Base-by-base conservation (phyloP, 768 basidiomycete genomes). In the Paxillus ammoniavirescens region DNA sequence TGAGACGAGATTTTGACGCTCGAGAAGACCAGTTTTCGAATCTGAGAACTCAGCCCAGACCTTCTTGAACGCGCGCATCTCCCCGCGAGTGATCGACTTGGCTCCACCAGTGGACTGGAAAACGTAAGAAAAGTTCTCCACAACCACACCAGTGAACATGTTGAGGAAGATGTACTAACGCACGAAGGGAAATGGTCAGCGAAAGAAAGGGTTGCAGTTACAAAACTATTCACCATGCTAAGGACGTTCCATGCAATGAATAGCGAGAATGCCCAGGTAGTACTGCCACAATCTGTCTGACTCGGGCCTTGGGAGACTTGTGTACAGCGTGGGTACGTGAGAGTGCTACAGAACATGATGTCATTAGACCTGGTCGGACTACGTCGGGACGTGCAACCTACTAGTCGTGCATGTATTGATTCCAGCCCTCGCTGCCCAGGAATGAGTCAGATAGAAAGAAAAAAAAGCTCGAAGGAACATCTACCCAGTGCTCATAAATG, bases 351-450 rank as follows among this genome's bases (percentile, higher is more conserved):
- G n/a, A 31, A 38, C 23, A 33, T 40, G 4, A 17, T 4, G n/a
- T 40, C 1, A n/a, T 54, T 3, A 49, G 33, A 5, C 38, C 28
- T 4, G 9, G 46, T 30, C 21, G 31, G 14, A 38, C 6, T 12
- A 17, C 12, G 17, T 8, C 23, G 14, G 18, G 31, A 18, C 1
- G 12, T 6, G 35, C 42, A 31, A 49, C 59, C 64, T 67, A 94
- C 91, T 84, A 96, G 72, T 98, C 91, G 66, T 98, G 95, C 96
- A 98, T 98, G 68, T 87, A 97, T 61, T 87, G 84, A 66, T 98
- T 98, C 96, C 96, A 98, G 0, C 86, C 92, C 69, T 98, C 95
- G 8, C 94, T 94, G 58, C 9, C 18, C 23, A 7, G 58, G 49
- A 15, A 15, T 50, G 43, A 43, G 47, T 60, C 30, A 59, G 53